phyloP scores from a whole-genome alignment of 148 eudicot genomes.

The Heliamphora exappendiculata region DNA sequence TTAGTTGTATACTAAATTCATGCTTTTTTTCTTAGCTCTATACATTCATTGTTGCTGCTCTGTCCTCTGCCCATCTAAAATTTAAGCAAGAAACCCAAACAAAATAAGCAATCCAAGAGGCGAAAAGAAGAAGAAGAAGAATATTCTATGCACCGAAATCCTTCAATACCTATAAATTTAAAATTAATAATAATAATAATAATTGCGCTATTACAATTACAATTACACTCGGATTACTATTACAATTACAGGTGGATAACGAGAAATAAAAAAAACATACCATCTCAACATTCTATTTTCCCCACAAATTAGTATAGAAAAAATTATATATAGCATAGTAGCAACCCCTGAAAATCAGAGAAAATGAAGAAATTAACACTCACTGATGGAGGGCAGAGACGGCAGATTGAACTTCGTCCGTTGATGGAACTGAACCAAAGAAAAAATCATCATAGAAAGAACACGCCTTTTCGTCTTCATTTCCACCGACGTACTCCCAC shows the following conservation, averaged over 20 bases:
- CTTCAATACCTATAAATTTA: not conserved
- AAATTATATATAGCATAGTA: not conserved
- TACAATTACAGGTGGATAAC: not conserved
- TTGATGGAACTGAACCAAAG: constrained; percentile 46
- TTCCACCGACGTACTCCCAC: constrained; percentile 42
- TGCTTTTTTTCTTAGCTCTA: not conserved
- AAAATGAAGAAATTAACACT: not conserved
- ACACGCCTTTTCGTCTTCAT: constrained; percentile 3
- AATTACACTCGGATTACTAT: no score
- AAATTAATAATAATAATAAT: no score
- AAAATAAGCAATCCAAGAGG: not conserved
- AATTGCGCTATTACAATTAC: no score
- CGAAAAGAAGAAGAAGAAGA: no score
- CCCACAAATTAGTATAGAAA: not conserved
- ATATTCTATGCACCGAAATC: no score
- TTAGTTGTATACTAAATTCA: not conserved
- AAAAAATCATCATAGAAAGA: constrained; percentile 27
- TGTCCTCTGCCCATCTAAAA: not conserved
- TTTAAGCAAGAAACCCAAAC: not conserved
- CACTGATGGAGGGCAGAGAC: constrained; percentile 51
- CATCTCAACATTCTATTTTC: not conserved
- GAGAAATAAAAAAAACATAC: not conserved
- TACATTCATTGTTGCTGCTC: not conserved
- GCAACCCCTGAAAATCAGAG: not conserved
- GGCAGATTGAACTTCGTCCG: constrained; percentile 48